Evolutionary conservation across 768 basidiomycete species (phyloP), one percentile per base, ranked within the genome.

Genomic region (Boletus vermiculosoides): DNA sequence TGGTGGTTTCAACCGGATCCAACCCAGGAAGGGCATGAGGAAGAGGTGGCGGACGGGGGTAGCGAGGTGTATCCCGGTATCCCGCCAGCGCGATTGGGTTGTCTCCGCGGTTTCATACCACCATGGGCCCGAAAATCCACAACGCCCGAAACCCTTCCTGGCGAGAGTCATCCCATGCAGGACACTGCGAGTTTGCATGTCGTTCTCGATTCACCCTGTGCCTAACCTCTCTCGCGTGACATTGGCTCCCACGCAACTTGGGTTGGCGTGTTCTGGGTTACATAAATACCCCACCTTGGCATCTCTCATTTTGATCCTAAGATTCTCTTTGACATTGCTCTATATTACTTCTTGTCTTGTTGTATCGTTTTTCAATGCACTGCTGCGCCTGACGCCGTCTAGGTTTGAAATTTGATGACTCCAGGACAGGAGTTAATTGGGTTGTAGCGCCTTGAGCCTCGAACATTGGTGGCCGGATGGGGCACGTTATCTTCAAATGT

Each of bases 401-500:
- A 47, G 30, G 6, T 11, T 46, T 20, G 11, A 13, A 6, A n/a
- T n/a, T n/a, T n/a, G n/a, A n/a, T n/a, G 12, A 33, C n/a, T 13
- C 20, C n/a, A 20, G 18, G n/a, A 4, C 20, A 15, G n/a, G 33
- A 36, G 22, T 7, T 36, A 23, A 31, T 15, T 31, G n/a, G n/a
- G 7, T 47, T 9, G 4, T 47, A 33, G 16, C 13, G 5, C 6
- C 34, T 18, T 25, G 23, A 37, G 12, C 16, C 22, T 15, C 33
- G 10, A 3, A 22, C 47, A 23, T 23, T 18, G 22, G 22, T 48
- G 9, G 13, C 31, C 8, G 13, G 56, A 50, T 16, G 63, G 66
- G 33, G 46, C 7, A 16, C 83, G 83, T 55, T 71, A 71, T 18
- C 73, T 87, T n/a, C 72, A 76, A 49, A 74, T 70, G 1, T 72